Evolutionary conservation across 164 flowering plant genomes (phyloP).

Genomic region (Tetracentron sinense): DNA sequence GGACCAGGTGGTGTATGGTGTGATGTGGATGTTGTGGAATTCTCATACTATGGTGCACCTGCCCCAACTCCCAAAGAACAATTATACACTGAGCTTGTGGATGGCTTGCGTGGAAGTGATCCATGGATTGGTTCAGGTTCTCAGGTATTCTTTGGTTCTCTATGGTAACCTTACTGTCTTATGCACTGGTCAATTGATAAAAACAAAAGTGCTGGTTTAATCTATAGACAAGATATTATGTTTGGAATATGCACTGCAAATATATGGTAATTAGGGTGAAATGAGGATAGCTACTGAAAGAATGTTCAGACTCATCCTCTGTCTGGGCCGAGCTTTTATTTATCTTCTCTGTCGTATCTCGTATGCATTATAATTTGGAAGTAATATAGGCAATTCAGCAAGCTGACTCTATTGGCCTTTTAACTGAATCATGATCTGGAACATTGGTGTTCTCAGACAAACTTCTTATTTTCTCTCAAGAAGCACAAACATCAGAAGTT

Average conservation of each 20-base stretch:
- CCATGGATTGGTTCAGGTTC: conserved; percentile 75
- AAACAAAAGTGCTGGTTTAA: too few species aligned
- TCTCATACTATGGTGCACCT: conserved; percentile 73
- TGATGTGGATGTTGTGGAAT: conserved; percentile 78
- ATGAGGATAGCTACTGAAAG: too few species aligned
- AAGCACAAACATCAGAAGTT: not conserved
- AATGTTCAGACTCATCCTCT: not conserved
- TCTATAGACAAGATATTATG: too few species aligned
- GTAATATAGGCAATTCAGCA: not conserved
- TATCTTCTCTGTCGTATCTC: not conserved
- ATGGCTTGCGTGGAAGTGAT: conserved; percentile 69
- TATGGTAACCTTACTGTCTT: not conserved
- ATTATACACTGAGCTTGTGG: conserved; percentile 62
- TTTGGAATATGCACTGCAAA: not conserved
- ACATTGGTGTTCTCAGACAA: not conserved
- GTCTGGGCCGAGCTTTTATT: not conserved
- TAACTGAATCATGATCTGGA: not conserved
- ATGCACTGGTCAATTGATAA: conserved; percentile 4
- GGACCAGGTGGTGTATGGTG: conserved; percentile 88
- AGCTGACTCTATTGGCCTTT: not conserved
- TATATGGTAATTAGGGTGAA: not conserved
- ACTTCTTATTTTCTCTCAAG: not conserved
- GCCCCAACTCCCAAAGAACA: conserved; percentile 69
- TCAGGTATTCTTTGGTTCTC: conserved; percentile 38
- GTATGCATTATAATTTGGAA: not conserved